Evolutionary conservation across 2,329 filamentous ascomycete genomes (phyloP), one percentile per base, ranked within the genome.

Genomic region (Claviceps arundinis): DNA sequence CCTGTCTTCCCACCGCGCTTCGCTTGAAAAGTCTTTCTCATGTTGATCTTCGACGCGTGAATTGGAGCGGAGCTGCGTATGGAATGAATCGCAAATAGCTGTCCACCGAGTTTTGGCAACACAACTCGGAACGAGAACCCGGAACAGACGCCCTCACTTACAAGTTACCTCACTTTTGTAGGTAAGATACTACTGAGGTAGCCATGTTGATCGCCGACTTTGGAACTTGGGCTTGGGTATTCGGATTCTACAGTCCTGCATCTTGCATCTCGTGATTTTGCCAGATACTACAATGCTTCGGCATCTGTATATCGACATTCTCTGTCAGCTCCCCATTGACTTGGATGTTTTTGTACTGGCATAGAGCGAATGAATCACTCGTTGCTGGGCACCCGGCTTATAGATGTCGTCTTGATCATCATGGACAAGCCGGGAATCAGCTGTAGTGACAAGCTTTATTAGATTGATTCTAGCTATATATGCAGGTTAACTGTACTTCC

Each of bases 291-390:
- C 60, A 56, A 62, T 62, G 63, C 57, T 59, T 58, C 56, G 56
- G 60, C 61, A 47, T 56, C 54, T 58, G 64, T 64, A 62, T 62
- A 75, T 76, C 73, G 73, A 71, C 74, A 71, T 74, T 68, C 70
- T 70, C 64, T 57, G 68, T 66, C 68, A 69, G 56, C 60, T 64
- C 62, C 60, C 64, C 60, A 67, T 74, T 72, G 72, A 65, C 70
- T 63, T 71, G 69, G 66, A 69, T 73, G 73, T 77, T 74, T 76
- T 76, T 73, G 71, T 73, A 66, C 73, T 77, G 75, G 74, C 75
- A 75, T 66, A 76, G 70, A 77, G 64, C 37, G 62, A 71, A 62
- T 57, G 2, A 47, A 37, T 54, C 61, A 64, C 75, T 74, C 73
- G 67, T 75, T 76, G 73, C 75, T 77, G 73, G 73, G 74, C 74